Conservation (phyloP, 2,329 filamentous ascomycete species). For the Fusarium sarcochroum region DNA sequence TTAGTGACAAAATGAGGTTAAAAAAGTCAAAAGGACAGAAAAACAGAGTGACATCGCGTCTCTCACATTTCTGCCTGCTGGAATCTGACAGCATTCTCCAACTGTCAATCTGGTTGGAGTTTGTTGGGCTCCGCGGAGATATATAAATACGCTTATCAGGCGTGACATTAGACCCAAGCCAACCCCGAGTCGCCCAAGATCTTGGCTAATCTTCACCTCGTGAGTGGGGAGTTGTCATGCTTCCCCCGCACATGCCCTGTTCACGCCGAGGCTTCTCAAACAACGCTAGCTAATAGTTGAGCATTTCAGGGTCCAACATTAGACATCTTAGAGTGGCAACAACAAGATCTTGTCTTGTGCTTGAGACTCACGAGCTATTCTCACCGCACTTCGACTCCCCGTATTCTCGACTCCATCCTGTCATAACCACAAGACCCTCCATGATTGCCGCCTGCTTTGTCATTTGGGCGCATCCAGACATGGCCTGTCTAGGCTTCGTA, state of each 20-base stretch:
- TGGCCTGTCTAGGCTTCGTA: too few species aligned
- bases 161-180: background rate
- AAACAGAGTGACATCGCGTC: background rate
- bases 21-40: too few species aligned
- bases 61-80: too few species aligned
- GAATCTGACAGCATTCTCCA: too few species aligned
- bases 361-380: background rate
- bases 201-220: background rate
- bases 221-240: background rate
- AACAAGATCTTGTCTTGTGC: background rate
- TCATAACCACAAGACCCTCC: too few species aligned
- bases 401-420: background rate
- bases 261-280: background rate
- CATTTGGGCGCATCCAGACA: too few species aligned
- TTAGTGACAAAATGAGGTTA: too few species aligned
- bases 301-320: background rate
- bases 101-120: too few species aligned
- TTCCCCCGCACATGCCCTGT: conserved; percentile 2
- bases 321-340: background rate
- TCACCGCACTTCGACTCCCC: background rate
- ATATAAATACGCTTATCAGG: background rate
- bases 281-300: background rate
- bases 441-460: background rate
- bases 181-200: too few species aligned
- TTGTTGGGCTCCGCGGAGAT: conserved; percentile 6